A percentile compares a stretch with the other conserved stretches of the same genome.
Conservation (phyloP, 1,284 basidiomycete species). For the Pseudozyma sp. region DNA sequence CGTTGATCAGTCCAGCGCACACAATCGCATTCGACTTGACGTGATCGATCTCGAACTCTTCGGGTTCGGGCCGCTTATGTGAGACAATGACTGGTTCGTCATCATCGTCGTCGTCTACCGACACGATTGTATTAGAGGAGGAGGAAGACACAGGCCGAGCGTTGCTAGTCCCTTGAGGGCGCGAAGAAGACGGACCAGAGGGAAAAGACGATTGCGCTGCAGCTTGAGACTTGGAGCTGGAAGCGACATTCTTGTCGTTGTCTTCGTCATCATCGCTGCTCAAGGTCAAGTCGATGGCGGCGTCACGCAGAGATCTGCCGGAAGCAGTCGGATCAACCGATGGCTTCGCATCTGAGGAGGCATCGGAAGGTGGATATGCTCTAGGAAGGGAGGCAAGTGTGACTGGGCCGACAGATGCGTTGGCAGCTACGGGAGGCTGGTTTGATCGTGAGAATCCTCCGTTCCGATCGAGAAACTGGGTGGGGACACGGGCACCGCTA, state of each 20-base stretch:
- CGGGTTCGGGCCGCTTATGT: constrained; percentile 22
- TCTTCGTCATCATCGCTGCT: constrained; percentile 41
- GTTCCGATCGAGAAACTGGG: constrained; percentile 45
- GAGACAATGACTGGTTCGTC: constrained; percentile 58
- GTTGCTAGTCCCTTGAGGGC: neutral
- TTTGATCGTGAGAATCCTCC: constrained; percentile 38
- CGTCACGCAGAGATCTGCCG: neutral
- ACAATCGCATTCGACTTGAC: constrained; percentile 51
- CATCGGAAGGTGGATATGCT: constrained; percentile 3
- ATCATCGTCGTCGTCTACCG: constrained; percentile 50
- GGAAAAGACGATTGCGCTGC: neutral
- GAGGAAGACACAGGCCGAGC: neutral
- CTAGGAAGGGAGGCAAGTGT: constrained; percentile 12
- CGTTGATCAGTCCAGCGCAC: constrained; percentile 61
- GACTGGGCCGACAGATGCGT: neutral
- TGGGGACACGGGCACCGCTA: constrained; percentile 60
- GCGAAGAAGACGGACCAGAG: too few relatives aligned
- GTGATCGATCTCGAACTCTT: constrained; percentile 48
- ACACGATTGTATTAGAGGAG: constrained; percentile 2
- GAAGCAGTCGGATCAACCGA: neutral
- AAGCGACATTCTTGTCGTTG: constrained; percentile 7
- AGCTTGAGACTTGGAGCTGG: neutral
- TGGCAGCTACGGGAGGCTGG: neutral
- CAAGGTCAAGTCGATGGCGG: constrained; percentile 44
- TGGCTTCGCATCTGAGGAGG: neutral